Base-by-base conservation (phyloP, 2,329 filamentous ascomycete species). In the Arthrobotrys sinensis region DNA sequence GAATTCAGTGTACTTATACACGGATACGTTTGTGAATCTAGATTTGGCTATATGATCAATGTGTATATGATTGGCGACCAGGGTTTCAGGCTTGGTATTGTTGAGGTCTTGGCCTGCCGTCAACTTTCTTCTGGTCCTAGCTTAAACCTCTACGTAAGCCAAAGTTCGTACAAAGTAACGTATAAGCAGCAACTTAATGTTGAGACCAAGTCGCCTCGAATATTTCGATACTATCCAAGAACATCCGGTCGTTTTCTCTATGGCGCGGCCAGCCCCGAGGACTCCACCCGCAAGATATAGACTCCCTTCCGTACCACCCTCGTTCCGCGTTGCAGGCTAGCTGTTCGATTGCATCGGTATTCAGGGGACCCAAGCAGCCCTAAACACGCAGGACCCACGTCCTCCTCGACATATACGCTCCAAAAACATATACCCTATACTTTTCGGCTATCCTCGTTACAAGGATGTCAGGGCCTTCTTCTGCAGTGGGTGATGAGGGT, bases 391-490 rank as follows among this genome's bases (percentile, higher is more conserved):
- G 36, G 36, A 43, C 55, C 36, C 55, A 40, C 55, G 16, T 43
- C 34, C 43, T 60, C 36, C 52, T 38, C n/a, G n/a, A 38, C 6
- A 6, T 43, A 60, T 28, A 43, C 55, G 16, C 36, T 40, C n/a
- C n/a, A 38, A 36, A 8, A 19, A 40, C 34, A 24, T 14, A 60
- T 60, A 43, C 36, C 36, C 3, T 57, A 24, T 3, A 24, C 6
- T 12, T n/a, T 4, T 40, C 34, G 36, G 53, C 34, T 5, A 2
- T 16, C 11, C 36, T 28, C 55, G 16, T 10, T 28, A 14, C 34
- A 48, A 70, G 46, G 36, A 69, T 70, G 60, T 34, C 68, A 16
- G 50, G 43, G 14, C 60, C 50, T 28, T 55, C 66, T 62, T 55
- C 60, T 48, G n/a, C 38, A 7, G 34, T 50, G 16, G 48, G 46